Evolutionary conservation across 2,329 filamentous ascomycete genomes (phyloP).

Genomic region (Beauveria asiatica): DNA sequence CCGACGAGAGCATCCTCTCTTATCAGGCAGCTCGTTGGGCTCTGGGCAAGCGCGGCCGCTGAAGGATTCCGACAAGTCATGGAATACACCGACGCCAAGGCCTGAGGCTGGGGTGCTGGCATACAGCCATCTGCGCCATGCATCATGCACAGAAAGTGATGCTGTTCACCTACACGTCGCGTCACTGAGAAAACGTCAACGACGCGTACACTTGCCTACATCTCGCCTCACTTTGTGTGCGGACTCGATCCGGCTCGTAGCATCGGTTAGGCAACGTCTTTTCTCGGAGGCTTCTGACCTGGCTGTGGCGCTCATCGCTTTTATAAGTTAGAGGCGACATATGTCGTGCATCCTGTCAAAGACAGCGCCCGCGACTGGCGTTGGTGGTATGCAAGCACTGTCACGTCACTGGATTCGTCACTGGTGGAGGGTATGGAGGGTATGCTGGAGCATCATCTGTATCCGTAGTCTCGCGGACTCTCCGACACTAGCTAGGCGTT

Average conservation of each 20-base stretch:
- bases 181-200: neutral
- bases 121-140: neutral
- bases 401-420: neutral
- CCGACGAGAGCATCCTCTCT: neutral
- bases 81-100: neutral
- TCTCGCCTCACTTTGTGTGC: neutral
- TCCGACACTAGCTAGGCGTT: neutral
- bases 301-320: neutral
- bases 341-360: slow-evolving; percentile 8
- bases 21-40: neutral
- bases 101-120: neutral
- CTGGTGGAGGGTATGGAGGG: neutral
- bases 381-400: neutral
- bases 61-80: neutral
- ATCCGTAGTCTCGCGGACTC: neutral
- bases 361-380: neutral
- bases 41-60: neutral
- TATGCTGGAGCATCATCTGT: neutral
- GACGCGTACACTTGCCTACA: neutral
- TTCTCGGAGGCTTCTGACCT: neutral
- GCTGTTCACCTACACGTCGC: neutral
- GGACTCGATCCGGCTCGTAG: neutral
- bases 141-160: neutral
- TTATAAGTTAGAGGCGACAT: neutral
- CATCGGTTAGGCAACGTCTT: too few species aligned